These are phyloP conservation scores for Grosmannia clavigera DNA, from an alignment of 2,329 filamentous ascomycete genomes.

Conservation along the genomic window DNA sequence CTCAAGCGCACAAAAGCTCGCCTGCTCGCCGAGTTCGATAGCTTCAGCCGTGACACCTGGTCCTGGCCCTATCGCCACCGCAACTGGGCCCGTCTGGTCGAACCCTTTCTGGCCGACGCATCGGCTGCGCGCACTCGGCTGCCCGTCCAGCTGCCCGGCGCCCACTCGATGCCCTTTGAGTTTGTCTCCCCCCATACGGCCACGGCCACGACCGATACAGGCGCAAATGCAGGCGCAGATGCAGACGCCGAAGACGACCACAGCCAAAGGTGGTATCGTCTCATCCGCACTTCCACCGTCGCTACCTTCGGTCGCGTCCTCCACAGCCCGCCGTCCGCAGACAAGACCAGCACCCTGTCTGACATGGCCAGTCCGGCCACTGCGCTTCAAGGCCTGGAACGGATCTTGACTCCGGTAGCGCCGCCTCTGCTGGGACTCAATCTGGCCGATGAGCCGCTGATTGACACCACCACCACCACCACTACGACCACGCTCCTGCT, in stretches of 20 bases:
- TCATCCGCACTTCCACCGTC: slow-evolving; percentile 1
- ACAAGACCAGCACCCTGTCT: neutral
- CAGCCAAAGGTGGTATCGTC: slow-evolving; percentile 2
- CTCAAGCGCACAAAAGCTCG: slow-evolving; percentile 13
- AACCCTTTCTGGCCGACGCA: neutral
- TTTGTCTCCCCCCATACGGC: neutral
- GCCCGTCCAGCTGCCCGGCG: neutral
- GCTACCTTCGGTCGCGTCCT: slow-evolving; percentile 42
- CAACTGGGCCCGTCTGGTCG: neutral
- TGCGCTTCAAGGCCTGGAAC: slow-evolving; percentile 12
- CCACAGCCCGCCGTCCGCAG: slow-evolving; percentile 14
- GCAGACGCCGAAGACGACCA: neutral
- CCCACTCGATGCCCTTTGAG: neutral
- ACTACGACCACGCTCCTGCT: slow-evolving; percentile 26
- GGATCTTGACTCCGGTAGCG: slow-evolving; percentile 30
- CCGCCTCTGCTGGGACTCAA: slow-evolving; percentile 35
- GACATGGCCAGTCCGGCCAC: no score
- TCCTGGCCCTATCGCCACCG: slow-evolving; percentile 23
- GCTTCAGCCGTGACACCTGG: slow-evolving; percentile 18
- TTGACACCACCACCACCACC: neutral
- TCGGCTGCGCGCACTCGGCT: neutral
- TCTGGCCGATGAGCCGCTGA: slow-evolving; percentile 17
- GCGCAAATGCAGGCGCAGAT: neutral
- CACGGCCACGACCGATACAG: neutral
- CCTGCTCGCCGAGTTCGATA: slow-evolving; percentile 20